Conservation (phyloP, 164 flowering plant species). For the Aristolochia contorta region DNA sequence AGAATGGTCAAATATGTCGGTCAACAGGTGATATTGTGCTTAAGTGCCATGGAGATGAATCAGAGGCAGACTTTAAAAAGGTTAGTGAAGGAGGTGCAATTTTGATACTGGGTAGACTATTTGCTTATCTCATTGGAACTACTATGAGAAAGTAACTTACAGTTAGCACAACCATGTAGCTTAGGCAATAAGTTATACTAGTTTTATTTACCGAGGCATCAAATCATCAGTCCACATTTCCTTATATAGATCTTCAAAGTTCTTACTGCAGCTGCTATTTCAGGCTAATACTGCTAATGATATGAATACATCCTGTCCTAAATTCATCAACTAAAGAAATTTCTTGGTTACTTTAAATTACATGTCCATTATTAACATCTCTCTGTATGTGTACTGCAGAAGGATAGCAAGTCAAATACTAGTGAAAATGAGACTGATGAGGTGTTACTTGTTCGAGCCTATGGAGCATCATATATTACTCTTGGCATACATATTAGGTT, state of each 20-base stretch:
- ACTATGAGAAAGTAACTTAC: background rate
- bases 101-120: background rate
- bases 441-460: conserved; percentile 77
- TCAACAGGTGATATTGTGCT: conserved; percentile 63
- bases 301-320: background rate
- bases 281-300: too few relatives aligned
- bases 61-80: conserved; percentile 40
- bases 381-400: conserved; percentile 23
- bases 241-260: too few relatives aligned
- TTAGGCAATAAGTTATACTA: too few relatives aligned
- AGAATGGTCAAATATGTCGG: conserved; percentile 60
- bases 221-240: too few relatives aligned
- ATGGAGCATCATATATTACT: conserved; percentile 72
- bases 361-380: too few relatives aligned
- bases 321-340: background rate
- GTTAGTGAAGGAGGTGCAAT: conserved; percentile 23
- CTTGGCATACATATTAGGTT: conserved; percentile 90
- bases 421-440: conserved; percentile 52
- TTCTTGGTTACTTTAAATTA: background rate
- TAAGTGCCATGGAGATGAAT: conserved; percentile 38
- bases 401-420: conserved; percentile 22
- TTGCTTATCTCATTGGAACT: background rate
- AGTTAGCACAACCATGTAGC: too few relatives aligned
- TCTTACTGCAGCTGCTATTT: too few relatives aligned
- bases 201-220: too few relatives aligned